These are phyloP conservation scores for Prunella vulgaris DNA, from an alignment of 257 asterid genomes.

Conservation along the genomic window DNA sequence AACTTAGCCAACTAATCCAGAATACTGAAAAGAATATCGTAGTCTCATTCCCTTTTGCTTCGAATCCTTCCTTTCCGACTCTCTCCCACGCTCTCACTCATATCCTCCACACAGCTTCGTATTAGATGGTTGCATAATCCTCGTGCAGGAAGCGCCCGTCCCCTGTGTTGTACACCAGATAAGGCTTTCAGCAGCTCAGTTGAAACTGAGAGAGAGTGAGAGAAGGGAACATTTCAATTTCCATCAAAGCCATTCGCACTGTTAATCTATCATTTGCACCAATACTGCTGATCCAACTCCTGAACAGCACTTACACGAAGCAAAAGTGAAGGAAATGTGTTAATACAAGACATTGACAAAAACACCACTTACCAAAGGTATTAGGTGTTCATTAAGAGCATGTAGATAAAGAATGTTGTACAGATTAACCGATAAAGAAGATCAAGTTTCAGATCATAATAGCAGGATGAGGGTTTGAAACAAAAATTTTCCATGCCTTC, in stretches of 20 bases:
- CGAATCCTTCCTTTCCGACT: neutral
- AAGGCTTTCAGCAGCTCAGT: conserved; percentile 9
- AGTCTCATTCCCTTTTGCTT: neutral
- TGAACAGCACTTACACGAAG: neutral
- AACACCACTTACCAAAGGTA: neutral
- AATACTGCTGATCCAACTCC: conserved; percentile 9
- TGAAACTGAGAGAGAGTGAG: neutral
- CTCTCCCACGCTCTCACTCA: neutral
- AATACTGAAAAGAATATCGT: neutral
- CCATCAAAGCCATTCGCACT: neutral
- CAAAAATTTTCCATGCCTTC: neutral
- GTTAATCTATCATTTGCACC: neutral
- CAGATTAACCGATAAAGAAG: neutral
- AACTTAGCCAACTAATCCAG: neutral
- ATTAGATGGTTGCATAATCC: neutral
- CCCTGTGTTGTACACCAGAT: neutral
- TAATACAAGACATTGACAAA: neutral
- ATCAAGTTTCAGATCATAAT: neutral
- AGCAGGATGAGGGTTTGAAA: neutral
- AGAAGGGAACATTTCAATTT: conserved; percentile 1
- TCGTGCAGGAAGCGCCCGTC: neutral
- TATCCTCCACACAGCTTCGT: neutral
- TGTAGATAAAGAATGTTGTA: neutral
- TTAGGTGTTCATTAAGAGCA: neutral
- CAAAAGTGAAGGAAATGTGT: neutral